These are phyloP conservation scores for Henckelia pumila DNA, from an alignment of 257 asterid genomes.

Conservation along the genomic window DNA sequence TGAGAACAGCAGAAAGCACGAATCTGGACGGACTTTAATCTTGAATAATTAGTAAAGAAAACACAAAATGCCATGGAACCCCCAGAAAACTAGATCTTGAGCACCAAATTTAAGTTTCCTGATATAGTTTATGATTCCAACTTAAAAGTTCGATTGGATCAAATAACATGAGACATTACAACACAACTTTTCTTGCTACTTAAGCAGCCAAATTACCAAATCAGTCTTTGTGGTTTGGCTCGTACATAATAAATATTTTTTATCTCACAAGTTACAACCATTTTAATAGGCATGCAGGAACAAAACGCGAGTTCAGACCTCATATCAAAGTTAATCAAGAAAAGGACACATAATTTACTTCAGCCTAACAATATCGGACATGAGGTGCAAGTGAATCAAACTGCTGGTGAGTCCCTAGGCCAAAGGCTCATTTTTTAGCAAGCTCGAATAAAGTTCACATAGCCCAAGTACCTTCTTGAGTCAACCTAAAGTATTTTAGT, in stretches of 20 bases:
- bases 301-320: conserved; percentile 1
- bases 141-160: neutral
- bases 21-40: conserved; percentile 1
- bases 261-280: neutral
- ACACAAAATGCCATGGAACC: neutral
- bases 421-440: neutral
- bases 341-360: neutral
- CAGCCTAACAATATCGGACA: neutral
- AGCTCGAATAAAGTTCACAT: neutral
- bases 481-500: neutral
- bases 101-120: neutral
- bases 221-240: conserved; percentile 1
- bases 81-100: neutral
- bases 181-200: neutral
- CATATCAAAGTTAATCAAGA: neutral
- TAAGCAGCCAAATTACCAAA: conserved; percentile 5
- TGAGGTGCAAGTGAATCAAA: neutral
- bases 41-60: neutral
- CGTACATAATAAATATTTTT: conserved; percentile 4
- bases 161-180: neutral
- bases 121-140: neutral
- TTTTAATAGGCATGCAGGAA: neutral
- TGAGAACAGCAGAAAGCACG: neutral
- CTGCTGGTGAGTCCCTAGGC: neutral
- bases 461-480: neutral